phyloP scores from a whole-genome alignment of 164 flowering plant species.

The Chimonanthus praecox region DNA sequence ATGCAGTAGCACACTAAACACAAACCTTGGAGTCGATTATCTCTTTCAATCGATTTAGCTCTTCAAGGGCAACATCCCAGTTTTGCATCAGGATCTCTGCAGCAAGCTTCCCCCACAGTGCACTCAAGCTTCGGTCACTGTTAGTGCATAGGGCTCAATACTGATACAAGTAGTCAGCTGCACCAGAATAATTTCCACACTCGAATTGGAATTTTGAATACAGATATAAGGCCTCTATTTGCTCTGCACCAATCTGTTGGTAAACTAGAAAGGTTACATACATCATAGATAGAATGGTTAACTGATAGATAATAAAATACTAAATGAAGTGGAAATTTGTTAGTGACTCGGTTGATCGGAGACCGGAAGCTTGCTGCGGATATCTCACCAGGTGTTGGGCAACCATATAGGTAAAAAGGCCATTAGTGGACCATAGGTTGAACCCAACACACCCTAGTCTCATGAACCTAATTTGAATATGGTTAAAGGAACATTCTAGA shows the following conservation, averaged over 20 bases:
- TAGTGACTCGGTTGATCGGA: no score
- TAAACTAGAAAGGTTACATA: background rate
- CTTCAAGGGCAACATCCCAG: constrained; percentile 95
- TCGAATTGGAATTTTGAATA: constrained; percentile 97
- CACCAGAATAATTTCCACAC: constrained; percentile 97
- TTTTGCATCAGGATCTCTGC: constrained; percentile 95
- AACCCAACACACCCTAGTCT: no score
- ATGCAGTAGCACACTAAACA: background rate
- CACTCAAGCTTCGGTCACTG: constrained; percentile 81
- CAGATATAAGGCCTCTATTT: constrained; percentile 93
- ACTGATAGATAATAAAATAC: no score
- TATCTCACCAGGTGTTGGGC: no score
- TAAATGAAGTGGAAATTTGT: no score
- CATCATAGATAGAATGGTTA: no score
- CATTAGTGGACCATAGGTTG: no score
- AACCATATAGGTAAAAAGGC: no score
- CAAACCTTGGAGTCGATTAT: constrained; percentile 85
- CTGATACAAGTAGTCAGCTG: constrained; percentile 93
- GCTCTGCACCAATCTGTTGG: constrained; percentile 80
- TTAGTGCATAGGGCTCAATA: constrained; percentile 76
- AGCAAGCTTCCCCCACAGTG: constrained; percentile 95
- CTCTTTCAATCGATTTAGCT: constrained; percentile 81
- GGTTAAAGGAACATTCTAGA: no score
- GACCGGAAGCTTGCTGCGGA: no score
- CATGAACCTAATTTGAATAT: no score